Evolutionary conservation across 192 early-diverging fungal species (phyloP).

Genomic region (Coemansia sp.): DNA sequence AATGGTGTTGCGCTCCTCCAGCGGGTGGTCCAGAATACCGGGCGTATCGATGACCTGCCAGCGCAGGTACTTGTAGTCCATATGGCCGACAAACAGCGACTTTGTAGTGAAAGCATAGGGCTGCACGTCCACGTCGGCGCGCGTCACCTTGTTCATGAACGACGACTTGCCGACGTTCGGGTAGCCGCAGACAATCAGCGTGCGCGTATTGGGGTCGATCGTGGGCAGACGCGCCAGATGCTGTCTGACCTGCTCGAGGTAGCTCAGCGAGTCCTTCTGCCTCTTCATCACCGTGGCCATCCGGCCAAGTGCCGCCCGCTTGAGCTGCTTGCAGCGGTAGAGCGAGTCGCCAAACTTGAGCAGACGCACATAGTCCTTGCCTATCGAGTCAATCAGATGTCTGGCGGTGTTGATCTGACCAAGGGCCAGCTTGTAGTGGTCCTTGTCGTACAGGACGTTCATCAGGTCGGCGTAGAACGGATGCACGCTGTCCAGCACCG

Average conservation of each 20-base stretch:
- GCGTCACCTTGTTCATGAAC: constrained; percentile 98
- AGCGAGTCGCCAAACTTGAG: constrained; percentile 99
- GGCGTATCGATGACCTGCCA: constrained; percentile 99
- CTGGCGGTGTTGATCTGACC: constrained; percentile 97
- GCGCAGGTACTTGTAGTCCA: constrained; percentile 99
- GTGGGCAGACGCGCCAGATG: constrained; percentile 97
- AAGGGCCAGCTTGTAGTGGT: constrained; percentile 99
- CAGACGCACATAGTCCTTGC: constrained; percentile 94
- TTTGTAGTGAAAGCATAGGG: constrained; percentile 99
- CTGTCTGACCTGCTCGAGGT: constrained; percentile 98
- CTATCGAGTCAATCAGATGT: constrained; percentile 94
- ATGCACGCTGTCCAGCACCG: constrained; percentile 98
- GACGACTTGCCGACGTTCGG: constrained; percentile 99
- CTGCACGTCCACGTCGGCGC: constrained; percentile 99
- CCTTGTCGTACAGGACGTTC: constrained; percentile 99
- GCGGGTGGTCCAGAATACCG: constrained; percentile 97
- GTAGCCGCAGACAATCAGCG: constrained; percentile 97
- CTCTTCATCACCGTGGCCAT: constrained; percentile 99
- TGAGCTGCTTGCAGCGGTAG: constrained; percentile 98
- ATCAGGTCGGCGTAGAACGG: constrained; percentile 99
- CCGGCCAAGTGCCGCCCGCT: constrained; percentile 96
- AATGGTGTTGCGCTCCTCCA: constrained; percentile 99
- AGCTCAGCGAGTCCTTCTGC: constrained; percentile 95
- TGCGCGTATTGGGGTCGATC: constrained; percentile 99
- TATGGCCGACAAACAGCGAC: constrained; percentile 99